phyloP scores from a whole-genome alignment of 2,329 filamentous ascomycete genomes.

The Colletotrichum costaricense region DNA sequence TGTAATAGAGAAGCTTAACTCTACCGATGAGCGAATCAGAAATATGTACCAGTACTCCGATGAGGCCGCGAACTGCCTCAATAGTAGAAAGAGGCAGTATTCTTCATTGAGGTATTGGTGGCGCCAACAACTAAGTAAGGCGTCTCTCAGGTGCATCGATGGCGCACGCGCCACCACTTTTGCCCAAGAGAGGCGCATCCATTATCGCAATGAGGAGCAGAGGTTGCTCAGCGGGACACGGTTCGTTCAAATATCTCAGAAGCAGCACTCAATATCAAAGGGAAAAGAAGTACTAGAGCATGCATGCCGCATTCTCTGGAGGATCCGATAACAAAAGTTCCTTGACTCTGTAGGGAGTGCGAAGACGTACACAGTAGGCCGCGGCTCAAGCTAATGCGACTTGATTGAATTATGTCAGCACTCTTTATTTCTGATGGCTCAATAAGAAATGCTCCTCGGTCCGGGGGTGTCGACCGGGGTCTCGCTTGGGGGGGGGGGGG shows the following conservation, averaged over 20 bases:
- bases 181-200: no score
- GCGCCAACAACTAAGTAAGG: no score
- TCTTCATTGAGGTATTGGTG: background rate
- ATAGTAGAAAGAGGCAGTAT: background rate
- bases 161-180: no score
- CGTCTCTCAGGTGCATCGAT: background rate
- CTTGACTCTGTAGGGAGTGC: background rate
- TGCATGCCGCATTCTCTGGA: background rate
- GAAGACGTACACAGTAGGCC: no score
- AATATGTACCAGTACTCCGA: background rate
- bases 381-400: background rate
- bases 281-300: no score
- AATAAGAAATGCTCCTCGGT: background rate
- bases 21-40: background rate
- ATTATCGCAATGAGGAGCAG: no score
- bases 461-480: background rate
- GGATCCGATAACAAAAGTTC: background rate
- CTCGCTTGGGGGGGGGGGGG: conserved; percentile 13
- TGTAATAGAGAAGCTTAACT: background rate
- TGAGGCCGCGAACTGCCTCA: background rate
- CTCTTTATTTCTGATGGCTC: background rate
- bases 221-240: no score
- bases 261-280: no score
- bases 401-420: conserved; percentile 14
- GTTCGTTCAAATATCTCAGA: no score